Conservation (phyloP, 805 yeast species). For the Scheffersomyces ergatensis region DNA sequence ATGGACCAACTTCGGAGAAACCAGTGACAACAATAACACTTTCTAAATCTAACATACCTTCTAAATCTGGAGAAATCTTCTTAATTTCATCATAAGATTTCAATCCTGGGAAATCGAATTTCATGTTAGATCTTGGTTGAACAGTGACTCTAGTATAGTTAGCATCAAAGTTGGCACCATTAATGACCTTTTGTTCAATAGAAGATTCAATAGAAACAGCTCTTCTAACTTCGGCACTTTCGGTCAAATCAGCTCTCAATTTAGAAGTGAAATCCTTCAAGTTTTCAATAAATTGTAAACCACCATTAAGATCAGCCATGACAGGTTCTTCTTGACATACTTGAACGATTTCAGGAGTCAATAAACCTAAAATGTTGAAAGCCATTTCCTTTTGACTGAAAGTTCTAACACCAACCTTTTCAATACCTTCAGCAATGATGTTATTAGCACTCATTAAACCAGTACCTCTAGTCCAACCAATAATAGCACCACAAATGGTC, state of each 20-base stretch:
- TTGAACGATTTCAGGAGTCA: conserved; percentile 81
- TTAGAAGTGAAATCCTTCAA: conserved; percentile 82
- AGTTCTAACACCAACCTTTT: conserved; percentile 92
- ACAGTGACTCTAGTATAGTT: conserved; percentile 75
- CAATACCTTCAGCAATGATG: conserved; percentile 96
- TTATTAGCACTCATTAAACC: conserved; percentile 98
- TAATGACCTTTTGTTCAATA: conserved; percentile 78
- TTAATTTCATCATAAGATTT: conserved; percentile 75
- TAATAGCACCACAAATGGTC: conserved; percentile 96
- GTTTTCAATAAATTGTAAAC: conserved; percentile 89
- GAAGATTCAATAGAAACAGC: conserved; percentile 94
- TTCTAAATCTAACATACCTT: conserved; percentile 90
- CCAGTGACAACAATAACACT: conserved; percentile 94
- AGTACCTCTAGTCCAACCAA: conserved; percentile 99
- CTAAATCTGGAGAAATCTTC: conserved; percentile 66
- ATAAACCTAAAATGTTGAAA: conserved; percentile 90
- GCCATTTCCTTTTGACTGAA: conserved; percentile 99
- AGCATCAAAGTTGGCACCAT: conserved; percentile 85
- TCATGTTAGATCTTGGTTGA: conserved; percentile 93
- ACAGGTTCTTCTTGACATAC: conserved; percentile 92
- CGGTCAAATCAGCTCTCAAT: conserved; percentile 73
- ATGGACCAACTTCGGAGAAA: conserved; percentile 97
- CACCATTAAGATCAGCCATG: conserved; percentile 98
- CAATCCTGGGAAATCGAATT: conserved; percentile 88
- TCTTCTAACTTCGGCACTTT: conserved; percentile 87